These are phyloP conservation scores for Cyberlindnera suaveolens DNA, from an alignment of 805 yeast genomes.

Conservation along the genomic window DNA sequence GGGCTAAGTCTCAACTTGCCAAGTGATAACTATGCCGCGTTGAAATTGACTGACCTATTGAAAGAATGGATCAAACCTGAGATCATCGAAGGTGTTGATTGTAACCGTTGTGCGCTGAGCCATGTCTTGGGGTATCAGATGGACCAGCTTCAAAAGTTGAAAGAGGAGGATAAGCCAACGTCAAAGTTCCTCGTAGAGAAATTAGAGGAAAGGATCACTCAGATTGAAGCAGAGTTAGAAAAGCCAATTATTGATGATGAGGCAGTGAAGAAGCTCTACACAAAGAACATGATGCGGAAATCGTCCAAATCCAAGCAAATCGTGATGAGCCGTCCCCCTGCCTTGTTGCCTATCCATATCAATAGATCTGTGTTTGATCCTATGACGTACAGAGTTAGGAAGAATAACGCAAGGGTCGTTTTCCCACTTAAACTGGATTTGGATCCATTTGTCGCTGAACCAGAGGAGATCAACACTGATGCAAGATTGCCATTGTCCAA, in stretches of 20 bases:
- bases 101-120: constrained; percentile 82
- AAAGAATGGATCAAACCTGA: constrained; percentile 73
- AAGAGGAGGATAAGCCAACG: constrained; percentile 15
- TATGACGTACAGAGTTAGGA: constrained; percentile 71
- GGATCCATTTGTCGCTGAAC: constrained; percentile 62
- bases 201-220: constrained; percentile 39
- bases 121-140: constrained; percentile 49
- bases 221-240: constrained; percentile 46
- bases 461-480: constrained; percentile 67
- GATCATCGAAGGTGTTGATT: constrained; percentile 86
- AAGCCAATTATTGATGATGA: constrained; percentile 76
- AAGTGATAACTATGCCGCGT: constrained; percentile 34
- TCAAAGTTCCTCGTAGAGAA: constrained; percentile 27
- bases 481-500: constrained; percentile 69
- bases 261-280: constrained; percentile 64
- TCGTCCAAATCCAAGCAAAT: constrained; percentile 82
- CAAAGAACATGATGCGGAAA: constrained; percentile 66
- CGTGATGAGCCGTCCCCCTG: constrained; percentile 74
- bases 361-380: constrained; percentile 93
- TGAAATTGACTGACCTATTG: constrained; percentile 46
- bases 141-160: constrained; percentile 29
- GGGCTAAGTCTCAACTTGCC: constrained; percentile 72
- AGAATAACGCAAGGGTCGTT: constrained; percentile 75
- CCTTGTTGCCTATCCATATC: constrained; percentile 76
- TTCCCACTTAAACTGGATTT: constrained; percentile 69